These are phyloP conservation scores for Populus hybrid DNA, from an alignment of 441 rosid genomes.

Conservation along the genomic window DNA sequence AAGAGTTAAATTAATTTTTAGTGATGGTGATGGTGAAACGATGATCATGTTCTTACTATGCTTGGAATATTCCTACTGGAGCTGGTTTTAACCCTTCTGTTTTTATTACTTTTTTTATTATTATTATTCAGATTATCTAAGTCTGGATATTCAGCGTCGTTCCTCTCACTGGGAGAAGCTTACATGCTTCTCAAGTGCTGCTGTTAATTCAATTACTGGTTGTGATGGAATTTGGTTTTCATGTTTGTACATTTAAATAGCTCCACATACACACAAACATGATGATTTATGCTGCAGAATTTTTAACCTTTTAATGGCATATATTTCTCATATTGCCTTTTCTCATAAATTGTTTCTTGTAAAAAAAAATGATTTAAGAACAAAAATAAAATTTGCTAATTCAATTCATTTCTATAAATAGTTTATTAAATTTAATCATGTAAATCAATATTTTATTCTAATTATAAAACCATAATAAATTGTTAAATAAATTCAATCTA, in stretches of 20 bases:
- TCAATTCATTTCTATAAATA: too few species aligned
- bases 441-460: too few species aligned
- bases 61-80: neutral
- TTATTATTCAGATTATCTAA: constrained; percentile 75
- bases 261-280: neutral
- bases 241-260: neutral
- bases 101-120: neutral
- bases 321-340: neutral
- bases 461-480: too few species aligned
- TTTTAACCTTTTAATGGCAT: neutral
- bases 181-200: constrained; percentile 11
- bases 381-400: too few species aligned
- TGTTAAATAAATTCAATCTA: too few species aligned
- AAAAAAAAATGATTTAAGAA: too few species aligned
- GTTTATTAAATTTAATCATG: too few species aligned
- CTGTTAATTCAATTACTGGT: constrained; percentile 2
- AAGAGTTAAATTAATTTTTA: too few species aligned
- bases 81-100: neutral
- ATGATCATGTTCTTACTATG: neutral
- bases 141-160: constrained; percentile 89
- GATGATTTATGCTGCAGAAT: neutral
- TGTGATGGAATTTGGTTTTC: neutral
- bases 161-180: constrained; percentile 77
- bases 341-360: too few species aligned
- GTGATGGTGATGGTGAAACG: neutral